A percentile compares a stretch with the other conserved stretches of the same genome.
Evolutionary conservation across 768 basidiomycete genomes (phyloP).

Genomic region (Suillus brevipes): DNA sequence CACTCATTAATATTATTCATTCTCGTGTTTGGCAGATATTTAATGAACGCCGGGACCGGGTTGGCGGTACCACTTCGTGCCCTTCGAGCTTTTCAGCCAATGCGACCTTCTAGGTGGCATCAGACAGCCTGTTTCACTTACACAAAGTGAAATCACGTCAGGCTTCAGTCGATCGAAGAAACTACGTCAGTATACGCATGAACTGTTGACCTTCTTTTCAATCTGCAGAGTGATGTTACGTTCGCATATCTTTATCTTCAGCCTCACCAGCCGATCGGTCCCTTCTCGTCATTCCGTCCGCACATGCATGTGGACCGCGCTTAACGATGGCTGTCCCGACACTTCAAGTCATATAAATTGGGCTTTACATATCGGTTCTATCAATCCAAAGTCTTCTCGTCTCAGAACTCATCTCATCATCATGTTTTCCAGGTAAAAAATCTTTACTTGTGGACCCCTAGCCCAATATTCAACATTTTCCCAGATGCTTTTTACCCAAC

Average conservation of each 20-base stretch:
- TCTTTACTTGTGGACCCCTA: background rate
- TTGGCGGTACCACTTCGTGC: background rate
- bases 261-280: background rate
- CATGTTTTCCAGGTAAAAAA: background rate
- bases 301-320: background rate
- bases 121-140: background rate
- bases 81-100: background rate
- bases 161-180: background rate
- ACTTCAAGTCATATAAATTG: background rate
- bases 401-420: background rate
- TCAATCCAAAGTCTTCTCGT: background rate
- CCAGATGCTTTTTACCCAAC: background rate
- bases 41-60: accelerated
- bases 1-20: background rate
- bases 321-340: background rate
- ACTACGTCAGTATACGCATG: background rate
- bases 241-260: background rate
- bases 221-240: background rate
- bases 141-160: background rate
- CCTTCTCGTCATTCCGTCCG: background rate
- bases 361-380: background rate
- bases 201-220: background rate
- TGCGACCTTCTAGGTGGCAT: background rate
- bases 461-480: background rate
- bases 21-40: background rate